Evolutionary conservation across 768 basidiomycete species (phyloP).

Genomic region (Tylopilus intermedius): DNA sequence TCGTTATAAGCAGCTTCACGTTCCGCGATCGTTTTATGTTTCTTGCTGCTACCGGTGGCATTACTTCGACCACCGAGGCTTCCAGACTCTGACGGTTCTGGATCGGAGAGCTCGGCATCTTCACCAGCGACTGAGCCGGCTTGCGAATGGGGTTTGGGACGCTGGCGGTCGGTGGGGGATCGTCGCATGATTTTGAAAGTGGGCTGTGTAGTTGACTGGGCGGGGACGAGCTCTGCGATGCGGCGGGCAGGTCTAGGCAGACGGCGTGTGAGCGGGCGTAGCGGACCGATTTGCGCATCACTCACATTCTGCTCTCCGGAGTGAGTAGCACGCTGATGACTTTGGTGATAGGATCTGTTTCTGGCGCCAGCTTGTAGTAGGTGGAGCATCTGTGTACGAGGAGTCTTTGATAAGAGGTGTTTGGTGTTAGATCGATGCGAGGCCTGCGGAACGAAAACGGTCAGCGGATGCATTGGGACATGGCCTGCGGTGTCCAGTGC

Average conservation of each 20-base stretch:
- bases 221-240: constrained; percentile 73
- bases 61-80: constrained; percentile 68
- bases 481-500: background rate
- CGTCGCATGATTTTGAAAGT: constrained; percentile 88
- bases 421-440: constrained; percentile 61
- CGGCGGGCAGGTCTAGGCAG: constrained; percentile 58
- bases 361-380: constrained; percentile 72
- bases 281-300: constrained; percentile 6
- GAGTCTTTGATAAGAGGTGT: constrained; percentile 79
- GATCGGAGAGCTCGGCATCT: constrained; percentile 72
- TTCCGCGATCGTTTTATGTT: constrained; percentile 75
- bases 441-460: constrained; percentile 36
- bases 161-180: constrained; percentile 46
- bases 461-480: constrained; percentile 19
- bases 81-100: constrained; percentile 77
- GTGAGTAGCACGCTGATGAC: constrained; percentile 53
- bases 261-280: constrained; percentile 13
- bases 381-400: constrained; percentile 82
- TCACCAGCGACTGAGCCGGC: constrained; percentile 69
- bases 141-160: constrained; percentile 60
- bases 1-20: constrained; percentile 88
- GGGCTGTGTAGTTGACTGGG: constrained; percentile 64
- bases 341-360: constrained; percentile 62
- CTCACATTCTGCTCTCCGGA: constrained; percentile 73
- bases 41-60: constrained; percentile 57